Evolutionary conservation across 495 filamentous ascomycete genomes (phyloP), one percentile per base, ranked within the genome.

Genomic region (Aspergillus panamensis): DNA sequence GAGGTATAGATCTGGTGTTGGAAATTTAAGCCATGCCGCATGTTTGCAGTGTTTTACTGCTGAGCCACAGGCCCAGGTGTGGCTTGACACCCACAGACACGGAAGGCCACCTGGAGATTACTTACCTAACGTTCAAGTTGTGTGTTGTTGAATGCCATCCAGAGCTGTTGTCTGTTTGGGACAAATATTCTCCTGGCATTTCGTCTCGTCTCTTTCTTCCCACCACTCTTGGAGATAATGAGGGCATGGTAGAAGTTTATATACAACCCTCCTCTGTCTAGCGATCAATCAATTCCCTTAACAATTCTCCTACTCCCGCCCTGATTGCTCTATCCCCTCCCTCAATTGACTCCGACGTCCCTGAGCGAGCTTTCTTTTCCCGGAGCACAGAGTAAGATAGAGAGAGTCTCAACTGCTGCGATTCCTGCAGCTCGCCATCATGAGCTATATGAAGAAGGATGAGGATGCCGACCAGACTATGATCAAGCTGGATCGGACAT

Each of bases 381-480:
- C 20, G 12, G 6, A 25, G 32, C 42, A 10, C 20, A 60, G 39
- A 56, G 16, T 51, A 50, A 51, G 40, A 21, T 50, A 55, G 49
- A 60, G 49, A 59, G 58, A 68, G 48, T 58, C 55, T 59, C 61
- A 60, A 63, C 68, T 73, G 73, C 70, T 69, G 66, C 63, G 63
- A 68, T 69, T 57, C 59, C 66, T 66, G 71, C 69, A 68, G 66
- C 68, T 62, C 63, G 67, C 60, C 77, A 79, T 51, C 29, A 97
- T 97, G 92, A 94, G 85, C 74, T 96, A 96, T 83, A 87, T 90
- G 75, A 97, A 96, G 81, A 97, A 96, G 80, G 92, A 97, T 73
- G 93, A 97, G 81, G 93, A 97, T 82, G 91, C 85, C 71, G 91
- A 96, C 68, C 86, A 87, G 74, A 84, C 89, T 65, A 84, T 95